Conservation (phyloP, 257 asterid genomes). For the Gardenia jasminoides region DNA sequence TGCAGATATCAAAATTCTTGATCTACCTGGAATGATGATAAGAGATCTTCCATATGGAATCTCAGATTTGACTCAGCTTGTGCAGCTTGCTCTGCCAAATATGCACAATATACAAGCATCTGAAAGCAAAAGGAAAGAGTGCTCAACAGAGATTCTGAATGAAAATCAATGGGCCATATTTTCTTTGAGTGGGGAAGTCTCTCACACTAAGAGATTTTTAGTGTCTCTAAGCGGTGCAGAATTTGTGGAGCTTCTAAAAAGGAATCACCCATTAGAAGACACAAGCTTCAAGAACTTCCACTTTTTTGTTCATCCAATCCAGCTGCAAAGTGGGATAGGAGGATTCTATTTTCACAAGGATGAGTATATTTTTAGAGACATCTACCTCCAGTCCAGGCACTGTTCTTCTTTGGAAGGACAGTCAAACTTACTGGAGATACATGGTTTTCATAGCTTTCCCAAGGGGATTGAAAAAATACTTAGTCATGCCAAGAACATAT, state of each 20-base stretch:
- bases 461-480: conserved; percentile 3
- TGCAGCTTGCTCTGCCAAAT: conserved; percentile 21
- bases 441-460: conserved; percentile 15
- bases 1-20: not conserved
- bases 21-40: not conserved
- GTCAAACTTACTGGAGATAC: conserved; percentile 10
- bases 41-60: conserved; percentile 16
- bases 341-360: conserved; percentile 6
- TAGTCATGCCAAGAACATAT: conserved; percentile 3
- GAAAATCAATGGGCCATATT: conserved; percentile 14
- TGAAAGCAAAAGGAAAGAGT: not conserved
- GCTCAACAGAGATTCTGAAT: not conserved
- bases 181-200: conserved; percentile 1
- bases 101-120: not conserved
- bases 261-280: conserved; percentile 6
- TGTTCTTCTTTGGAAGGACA: not conserved
- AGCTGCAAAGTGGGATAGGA: conserved; percentile 10
- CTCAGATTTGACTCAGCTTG: conserved; percentile 13
- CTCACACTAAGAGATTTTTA: not conserved
- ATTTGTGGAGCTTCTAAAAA: conserved; percentile 6
- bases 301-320: conserved; percentile 14
- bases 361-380: conserved; percentile 4
- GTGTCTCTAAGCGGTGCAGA: conserved; percentile 13
- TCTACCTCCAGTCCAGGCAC: conserved; percentile 8
- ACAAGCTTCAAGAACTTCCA: conserved; percentile 12